phyloP scores from a whole-genome alignment of 2,329 filamentous ascomycete species.

The Botrytis fabae region DNA sequence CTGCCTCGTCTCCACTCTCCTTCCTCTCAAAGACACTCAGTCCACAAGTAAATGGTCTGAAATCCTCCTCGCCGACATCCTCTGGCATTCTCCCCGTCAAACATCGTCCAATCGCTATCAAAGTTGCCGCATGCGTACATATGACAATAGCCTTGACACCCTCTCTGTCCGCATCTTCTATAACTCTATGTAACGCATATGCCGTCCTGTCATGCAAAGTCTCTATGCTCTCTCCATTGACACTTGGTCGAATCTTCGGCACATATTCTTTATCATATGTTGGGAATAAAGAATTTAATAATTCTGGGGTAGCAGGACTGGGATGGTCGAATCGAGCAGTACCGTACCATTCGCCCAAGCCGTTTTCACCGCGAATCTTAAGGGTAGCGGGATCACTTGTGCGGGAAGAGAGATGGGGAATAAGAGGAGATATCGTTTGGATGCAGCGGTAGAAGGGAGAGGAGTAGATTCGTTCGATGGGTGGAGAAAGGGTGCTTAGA shows the following conservation, averaged over 20 bases:
- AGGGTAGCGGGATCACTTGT: slow-evolving; percentile 34
- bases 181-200: slow-evolving; percentile 66
- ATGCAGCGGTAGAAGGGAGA: slow-evolving; percentile 86
- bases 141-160: slow-evolving; percentile 72
- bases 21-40: slow-evolving; percentile 66
- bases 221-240: slow-evolving; percentile 74
- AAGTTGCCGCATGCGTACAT: slow-evolving; percentile 84
- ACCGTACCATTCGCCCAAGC: slow-evolving; percentile 87
- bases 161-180: slow-evolving; percentile 70
- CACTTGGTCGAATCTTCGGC: slow-evolving; percentile 66
- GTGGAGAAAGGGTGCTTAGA: slow-evolving; percentile 61
- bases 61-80: slow-evolving; percentile 73
- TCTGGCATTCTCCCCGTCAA: slow-evolving; percentile 78
- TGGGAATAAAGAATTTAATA: slow-evolving; percentile 69
- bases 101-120: slow-evolving; percentile 82
- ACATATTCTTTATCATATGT: slow-evolving; percentile 57
- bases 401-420: slow-evolving; percentile 47
- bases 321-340: slow-evolving; percentile 84
- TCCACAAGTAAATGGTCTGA: slow-evolving; percentile 80
- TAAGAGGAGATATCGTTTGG: slow-evolving; percentile 75
- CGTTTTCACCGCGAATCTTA: slow-evolving; percentile 56
- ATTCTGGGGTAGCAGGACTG: slow-evolving; percentile 63
- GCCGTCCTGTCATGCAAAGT: slow-evolving; percentile 80
- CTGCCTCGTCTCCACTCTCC: slow-evolving; percentile 41
- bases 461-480: slow-evolving; percentile 76